phyloP scores from a whole-genome alignment of 805 yeast genomes.

The Starmerella stigmatis region DNA sequence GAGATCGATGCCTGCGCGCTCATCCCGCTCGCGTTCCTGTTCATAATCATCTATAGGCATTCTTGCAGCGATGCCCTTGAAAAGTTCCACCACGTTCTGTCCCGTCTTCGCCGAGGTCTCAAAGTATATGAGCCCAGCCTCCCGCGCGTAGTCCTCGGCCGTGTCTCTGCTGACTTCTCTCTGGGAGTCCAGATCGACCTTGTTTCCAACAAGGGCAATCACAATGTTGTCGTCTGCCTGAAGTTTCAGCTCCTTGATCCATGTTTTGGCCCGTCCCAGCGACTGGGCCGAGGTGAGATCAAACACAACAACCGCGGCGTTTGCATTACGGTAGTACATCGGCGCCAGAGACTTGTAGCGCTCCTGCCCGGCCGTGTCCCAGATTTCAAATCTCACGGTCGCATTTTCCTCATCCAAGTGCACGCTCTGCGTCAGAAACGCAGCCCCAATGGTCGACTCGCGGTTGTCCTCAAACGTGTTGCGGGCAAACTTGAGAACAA shows the following conservation, averaged over 20 bases:
- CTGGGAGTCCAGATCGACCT: constrained; percentile 46
- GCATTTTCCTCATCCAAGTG: constrained; percentile 35
- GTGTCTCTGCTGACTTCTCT: constrained; percentile 38
- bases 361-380: constrained; percentile 97
- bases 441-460: constrained; percentile 97
- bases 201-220: constrained; percentile 82
- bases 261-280: constrained; percentile 65
- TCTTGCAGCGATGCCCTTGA: constrained; percentile 39
- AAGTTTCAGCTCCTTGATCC: constrained; percentile 85
- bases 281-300: constrained; percentile 64
- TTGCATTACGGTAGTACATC: constrained; percentile 70
- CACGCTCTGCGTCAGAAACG: constrained; percentile 77
- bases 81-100: constrained; percentile 43
- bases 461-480: constrained; percentile 61
- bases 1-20: constrained; percentile 23
- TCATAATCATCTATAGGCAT: constrained; percentile 37
- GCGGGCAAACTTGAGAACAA: constrained; percentile 69
- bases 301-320: constrained; percentile 78
- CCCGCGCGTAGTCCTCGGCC: constrained; percentile 45
- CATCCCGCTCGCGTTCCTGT: constrained; percentile 24
- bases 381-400: constrained; percentile 40
- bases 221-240: constrained; percentile 68
- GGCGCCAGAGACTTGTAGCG: constrained; percentile 75
- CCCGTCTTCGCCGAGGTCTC: constrained; percentile 69
- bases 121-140: constrained; percentile 40